These are phyloP conservation scores for Hypoxylon cercidicola DNA, from an alignment of 495 filamentous ascomycete genomes.

Conservation along the genomic window DNA sequence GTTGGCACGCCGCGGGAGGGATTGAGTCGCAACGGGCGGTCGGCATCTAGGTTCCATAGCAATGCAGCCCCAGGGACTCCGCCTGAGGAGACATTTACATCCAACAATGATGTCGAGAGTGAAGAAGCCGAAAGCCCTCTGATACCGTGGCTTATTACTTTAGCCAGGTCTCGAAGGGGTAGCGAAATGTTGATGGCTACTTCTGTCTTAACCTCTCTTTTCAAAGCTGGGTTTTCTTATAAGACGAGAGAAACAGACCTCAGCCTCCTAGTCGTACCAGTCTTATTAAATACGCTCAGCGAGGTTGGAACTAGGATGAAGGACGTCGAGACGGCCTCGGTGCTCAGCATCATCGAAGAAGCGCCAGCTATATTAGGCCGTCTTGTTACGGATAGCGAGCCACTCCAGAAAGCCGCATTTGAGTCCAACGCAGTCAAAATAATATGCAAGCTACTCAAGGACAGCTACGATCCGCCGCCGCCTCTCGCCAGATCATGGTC, in stretches of 20 bases:
- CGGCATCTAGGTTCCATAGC: conserved; percentile 46
- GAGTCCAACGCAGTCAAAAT: conserved; percentile 80
- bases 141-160: conserved; percentile 81
- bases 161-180: conserved; percentile 70
- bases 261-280: conserved; percentile 74
- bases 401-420: conserved; percentile 82
- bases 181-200: conserved; percentile 80
- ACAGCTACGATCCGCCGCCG: conserved; percentile 62
- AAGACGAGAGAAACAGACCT: conserved; percentile 70
- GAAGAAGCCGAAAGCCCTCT: conserved; percentile 82
- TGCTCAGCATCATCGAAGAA: conserved; percentile 71
- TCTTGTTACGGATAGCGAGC: conserved; percentile 77
- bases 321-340: conserved; percentile 45
- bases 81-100: conserved; percentile 40
- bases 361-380: conserved; percentile 79
- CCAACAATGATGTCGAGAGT: conserved; percentile 44
- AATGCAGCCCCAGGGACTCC: conserved; percentile 37
- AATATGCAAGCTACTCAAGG: conserved; percentile 80
- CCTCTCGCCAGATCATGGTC: conserved; percentile 50
- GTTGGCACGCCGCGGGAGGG: conserved; percentile 59
- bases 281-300: conserved; percentile 75
- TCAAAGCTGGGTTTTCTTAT: conserved; percentile 72
- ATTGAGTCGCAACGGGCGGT: conserved; percentile 36
- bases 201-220: conserved; percentile 79
- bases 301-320: conserved; percentile 55